Percentiles rank a stretch among this genome's conserved stretches.
These are phyloP conservation scores for Scleroderma citrinum DNA, from an alignment of 768 basidiomycete genomes.

Conservation along the genomic window DNA sequence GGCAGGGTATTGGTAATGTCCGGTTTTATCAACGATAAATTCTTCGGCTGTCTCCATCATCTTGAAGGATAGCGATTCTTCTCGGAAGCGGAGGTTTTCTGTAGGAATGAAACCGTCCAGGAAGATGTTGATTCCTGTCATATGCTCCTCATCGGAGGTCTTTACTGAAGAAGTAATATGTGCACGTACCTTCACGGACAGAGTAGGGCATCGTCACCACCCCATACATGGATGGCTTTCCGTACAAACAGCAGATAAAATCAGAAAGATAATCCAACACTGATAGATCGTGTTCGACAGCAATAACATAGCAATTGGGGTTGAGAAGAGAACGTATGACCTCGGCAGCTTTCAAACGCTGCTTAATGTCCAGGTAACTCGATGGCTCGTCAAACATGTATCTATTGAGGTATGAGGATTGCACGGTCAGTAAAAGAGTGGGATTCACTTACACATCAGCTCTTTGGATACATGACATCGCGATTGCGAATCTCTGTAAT, in stretches of 20 bases:
- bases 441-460: slow-evolving; percentile 80
- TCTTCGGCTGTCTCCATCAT: slow-evolving; percentile 97
- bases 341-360: slow-evolving; percentile 90
- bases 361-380: slow-evolving; percentile 94
- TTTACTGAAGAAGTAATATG: neutral
- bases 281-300: slow-evolving; percentile 98
- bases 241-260: slow-evolving; percentile 96
- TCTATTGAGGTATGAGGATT: slow-evolving; percentile 32
- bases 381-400: slow-evolving; percentile 99
- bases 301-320: slow-evolving; percentile 88
- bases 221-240: slow-evolving; percentile 95
- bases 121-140: slow-evolving; percentile 95
- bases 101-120: slow-evolving; percentile 98
- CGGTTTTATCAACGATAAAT: slow-evolving; percentile 75
- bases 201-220: slow-evolving; percentile 99
- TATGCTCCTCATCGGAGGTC: slow-evolving; percentile 1
- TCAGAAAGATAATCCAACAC: slow-evolving; percentile 98
- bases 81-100: slow-evolving; percentile 96
- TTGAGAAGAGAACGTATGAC: slow-evolving; percentile 85
- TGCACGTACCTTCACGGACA: slow-evolving; percentile 80
- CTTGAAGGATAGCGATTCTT: slow-evolving; percentile 94
- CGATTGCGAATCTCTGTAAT: slow-evolving; percentile 96
- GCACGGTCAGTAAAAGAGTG: neutral
- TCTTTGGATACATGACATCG: slow-evolving; percentile 90
- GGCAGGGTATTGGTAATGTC: slow-evolving; percentile 84